These are phyloP conservation scores for Fusarium newnesense DNA, from an alignment of 2,329 filamentous ascomycete genomes.

Conservation along the genomic window DNA sequence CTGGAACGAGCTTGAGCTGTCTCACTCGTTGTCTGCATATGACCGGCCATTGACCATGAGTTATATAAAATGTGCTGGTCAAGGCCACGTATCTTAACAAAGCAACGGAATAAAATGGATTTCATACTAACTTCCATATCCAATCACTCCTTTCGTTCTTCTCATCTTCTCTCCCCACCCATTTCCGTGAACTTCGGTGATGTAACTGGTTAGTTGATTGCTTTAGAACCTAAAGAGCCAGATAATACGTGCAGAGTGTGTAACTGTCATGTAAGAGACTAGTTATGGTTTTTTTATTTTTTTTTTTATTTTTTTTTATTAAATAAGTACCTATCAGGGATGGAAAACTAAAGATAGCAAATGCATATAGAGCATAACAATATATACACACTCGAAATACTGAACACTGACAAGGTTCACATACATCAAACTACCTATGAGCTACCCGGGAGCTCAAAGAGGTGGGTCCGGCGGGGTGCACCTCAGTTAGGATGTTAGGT, in stretches of 20 bases:
- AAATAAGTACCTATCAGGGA: too few species aligned
- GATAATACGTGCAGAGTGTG: not conserved
- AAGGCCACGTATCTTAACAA: not conserved
- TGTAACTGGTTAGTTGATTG: not conserved
- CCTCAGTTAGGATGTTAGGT: not conserved
- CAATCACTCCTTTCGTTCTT: not conserved
- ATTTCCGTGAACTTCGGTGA: not conserved
- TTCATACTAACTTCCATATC: not conserved
- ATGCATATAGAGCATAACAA: not conserved
- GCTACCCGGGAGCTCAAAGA: constrained; percentile 11
- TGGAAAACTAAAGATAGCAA: not conserved
- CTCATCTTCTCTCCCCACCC: not conserved
- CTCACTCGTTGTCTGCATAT: not conserved
- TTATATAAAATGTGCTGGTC: not conserved
- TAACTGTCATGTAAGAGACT: not conserved
- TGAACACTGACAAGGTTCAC: not conserved
- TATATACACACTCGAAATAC: not conserved
- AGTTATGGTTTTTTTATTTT: too few species aligned
- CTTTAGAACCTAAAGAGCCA: not conserved
- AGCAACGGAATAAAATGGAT: not conserved
- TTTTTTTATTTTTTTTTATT: too few species aligned
- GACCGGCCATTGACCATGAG: not conserved
- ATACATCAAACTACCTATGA: not conserved
- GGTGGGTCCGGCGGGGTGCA: not conserved
- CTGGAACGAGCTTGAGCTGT: not conserved